Percentiles rank a stretch among this genome's conserved stretches.
Evolutionary conservation across 768 basidiomycete species (phyloP).

Genomic region (Boletus tylopilopsis): DNA sequence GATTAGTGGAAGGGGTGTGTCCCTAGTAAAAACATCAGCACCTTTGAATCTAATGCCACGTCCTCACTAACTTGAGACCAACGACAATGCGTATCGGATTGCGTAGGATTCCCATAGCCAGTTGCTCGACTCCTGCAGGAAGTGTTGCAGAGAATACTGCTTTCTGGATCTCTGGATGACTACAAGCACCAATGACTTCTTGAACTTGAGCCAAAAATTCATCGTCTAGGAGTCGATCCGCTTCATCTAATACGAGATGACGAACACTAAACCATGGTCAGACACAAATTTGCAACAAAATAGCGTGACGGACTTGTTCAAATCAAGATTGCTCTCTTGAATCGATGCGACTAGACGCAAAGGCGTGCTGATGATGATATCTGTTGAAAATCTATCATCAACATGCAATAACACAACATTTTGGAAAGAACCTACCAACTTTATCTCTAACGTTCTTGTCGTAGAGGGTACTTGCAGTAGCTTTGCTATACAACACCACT

Average conservation of each 20-base stretch:
- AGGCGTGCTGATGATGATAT: constrained; percentile 91
- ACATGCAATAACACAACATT: neutral
- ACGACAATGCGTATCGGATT: constrained; percentile 94
- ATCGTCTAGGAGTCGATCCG: constrained; percentile 82
- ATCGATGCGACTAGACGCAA: constrained; percentile 81
- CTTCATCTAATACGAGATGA: constrained; percentile 86
- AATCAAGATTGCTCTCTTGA: constrained; percentile 58
- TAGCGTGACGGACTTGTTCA: constrained; percentile 62
- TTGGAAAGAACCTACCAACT: constrained; percentile 53
- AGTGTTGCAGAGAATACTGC: constrained; percentile 94
- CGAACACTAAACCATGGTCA: constrained; percentile 55
- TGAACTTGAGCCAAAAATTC: constrained; percentile 89
- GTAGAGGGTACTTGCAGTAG: constrained; percentile 78
- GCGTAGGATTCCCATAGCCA: constrained; percentile 79
- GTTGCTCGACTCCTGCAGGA: constrained; percentile 81
- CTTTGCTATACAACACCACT: constrained; percentile 80
- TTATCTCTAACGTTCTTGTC: constrained; percentile 70
- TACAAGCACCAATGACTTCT: constrained; percentile 81
- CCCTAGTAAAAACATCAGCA: constrained; percentile 46
- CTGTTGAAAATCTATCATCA: constrained; percentile 42
- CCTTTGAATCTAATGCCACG: neutral
- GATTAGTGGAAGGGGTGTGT: constrained; percentile 91
- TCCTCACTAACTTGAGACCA: constrained; percentile 75
- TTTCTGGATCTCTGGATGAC: constrained; percentile 67
- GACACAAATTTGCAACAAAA: neutral